A percentile compares a stretch with the other conserved stretches of the same genome.
These are phyloP conservation scores for Diaporthe ilicicola DNA, from an alignment of 2,329 filamentous ascomycete genomes.

Conservation along the genomic window DNA sequence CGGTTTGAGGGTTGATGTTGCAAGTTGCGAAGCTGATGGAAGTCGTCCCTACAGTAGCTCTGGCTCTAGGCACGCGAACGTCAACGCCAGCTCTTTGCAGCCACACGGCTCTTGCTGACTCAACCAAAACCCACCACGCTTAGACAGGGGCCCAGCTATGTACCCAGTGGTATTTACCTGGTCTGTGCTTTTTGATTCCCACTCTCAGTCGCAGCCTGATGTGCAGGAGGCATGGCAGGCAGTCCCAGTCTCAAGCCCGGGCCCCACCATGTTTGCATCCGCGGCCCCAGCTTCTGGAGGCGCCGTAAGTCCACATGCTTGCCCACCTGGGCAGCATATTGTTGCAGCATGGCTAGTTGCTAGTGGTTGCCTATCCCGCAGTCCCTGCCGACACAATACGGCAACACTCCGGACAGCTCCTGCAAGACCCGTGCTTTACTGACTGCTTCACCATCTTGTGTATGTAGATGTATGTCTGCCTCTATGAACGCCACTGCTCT, in stretches of 20 bases:
- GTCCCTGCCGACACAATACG: background rate
- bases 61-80: constrained; percentile 33
- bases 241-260: background rate
- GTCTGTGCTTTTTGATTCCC: constrained; percentile 2
- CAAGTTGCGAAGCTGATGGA: constrained; percentile 12
- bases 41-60: constrained; percentile 5
- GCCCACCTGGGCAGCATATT: too few relatives aligned
- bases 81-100: constrained; percentile 31
- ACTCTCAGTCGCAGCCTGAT: background rate
- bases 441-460: background rate
- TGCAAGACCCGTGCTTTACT: background rate
- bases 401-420: background rate
- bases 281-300: constrained; percentile 17
- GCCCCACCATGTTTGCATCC: background rate
- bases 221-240: background rate
- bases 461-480: too few relatives aligned
- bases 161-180: constrained; percentile 10
- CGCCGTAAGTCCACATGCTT: constrained; percentile 4
- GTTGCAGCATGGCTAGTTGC: background rate
- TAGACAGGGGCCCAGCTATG: background rate
- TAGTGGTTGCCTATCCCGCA: background rate
- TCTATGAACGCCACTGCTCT: too few relatives aligned
- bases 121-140: background rate
- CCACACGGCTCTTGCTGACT: constrained; percentile 25
- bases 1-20: constrained; percentile 16